phyloP scores from a whole-genome alignment of 208 protist genomes.

The Novymonas esmeraldas region DNA sequence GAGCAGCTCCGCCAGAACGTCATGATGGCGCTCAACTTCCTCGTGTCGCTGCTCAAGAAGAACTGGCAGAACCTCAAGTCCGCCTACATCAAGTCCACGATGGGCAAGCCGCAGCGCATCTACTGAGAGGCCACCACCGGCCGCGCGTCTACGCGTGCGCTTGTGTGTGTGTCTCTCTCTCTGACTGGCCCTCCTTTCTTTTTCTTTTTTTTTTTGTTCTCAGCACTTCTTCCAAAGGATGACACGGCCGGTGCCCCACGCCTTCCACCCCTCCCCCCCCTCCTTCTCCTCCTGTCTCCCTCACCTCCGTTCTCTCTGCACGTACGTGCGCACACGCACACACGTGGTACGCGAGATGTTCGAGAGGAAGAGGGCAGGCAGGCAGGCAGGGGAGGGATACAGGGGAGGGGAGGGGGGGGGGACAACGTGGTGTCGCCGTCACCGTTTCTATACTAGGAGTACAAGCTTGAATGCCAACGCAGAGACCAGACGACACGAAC shows the following conservation, averaged over 20 bases:
- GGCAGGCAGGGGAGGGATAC: no score
- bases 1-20: constrained; percentile 97
- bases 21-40: constrained; percentile 98
- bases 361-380: neutral
- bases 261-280: no score
- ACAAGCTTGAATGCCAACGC: neutral
- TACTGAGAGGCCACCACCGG: no score
- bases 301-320: no score
- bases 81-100: constrained; percentile 99
- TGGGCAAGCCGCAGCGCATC: constrained; percentile 98
- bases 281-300: no score
- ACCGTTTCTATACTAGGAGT: constrained; percentile 10
- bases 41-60: constrained; percentile 99
- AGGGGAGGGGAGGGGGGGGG: neutral
- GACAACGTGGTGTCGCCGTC: neutral
- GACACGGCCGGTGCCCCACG: no score
- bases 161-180: no score
- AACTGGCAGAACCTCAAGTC: constrained; percentile 99
- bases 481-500: neutral
- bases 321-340: neutral
- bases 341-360: neutral
- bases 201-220: no score
- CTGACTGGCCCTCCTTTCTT: no score
- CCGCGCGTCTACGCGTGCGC: no score
- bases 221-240: no score